These are phyloP conservation scores for maize (Zea mays) DNA, from an alignment of 176 grass and related monocot genomes.

Conservation along the genomic window Zm-B73-REFERENCE-NAM-5.0 NC_050099.1:210654501-210655000, in stretches of 20 bases:
- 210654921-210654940: no score
- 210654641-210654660: constrained; percentile 30
- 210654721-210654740: constrained; percentile 37
- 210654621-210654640: constrained; percentile 9
- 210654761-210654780: background rate
- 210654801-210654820: background rate
- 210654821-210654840: background rate
- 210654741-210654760: background rate
- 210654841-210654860: background rate
- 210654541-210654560: background rate
- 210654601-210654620: background rate
- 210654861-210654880: background rate
- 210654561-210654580: constrained; percentile 20
- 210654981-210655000: no score
- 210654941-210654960: no score
- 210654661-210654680: background rate
- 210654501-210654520: background rate
- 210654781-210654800: background rate
- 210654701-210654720: constrained; percentile 57
- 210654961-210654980: no score
- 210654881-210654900: background rate
- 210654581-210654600: background rate
- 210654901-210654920: no score
- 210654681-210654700: background rate
- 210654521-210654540: constrained; percentile 27